These are phyloP conservation scores for Dictyostelium purpureum DNA, from an alignment of 78 protist genomes.

Conservation along the genomic window DNA sequence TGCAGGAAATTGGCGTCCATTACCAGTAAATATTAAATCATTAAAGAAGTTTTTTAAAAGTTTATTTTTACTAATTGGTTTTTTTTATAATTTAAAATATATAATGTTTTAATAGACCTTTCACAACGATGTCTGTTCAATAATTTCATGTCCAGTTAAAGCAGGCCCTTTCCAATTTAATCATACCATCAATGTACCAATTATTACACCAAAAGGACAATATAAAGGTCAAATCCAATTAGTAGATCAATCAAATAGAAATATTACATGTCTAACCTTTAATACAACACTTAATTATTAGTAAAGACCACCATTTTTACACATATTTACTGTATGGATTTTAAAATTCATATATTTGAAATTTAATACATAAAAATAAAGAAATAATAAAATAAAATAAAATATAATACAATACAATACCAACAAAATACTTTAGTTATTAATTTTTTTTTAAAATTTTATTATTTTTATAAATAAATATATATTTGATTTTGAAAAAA, in stretches of 20 bases:
- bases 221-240: slow-evolving; percentile 15
- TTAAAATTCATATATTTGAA: neutral
- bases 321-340: too few species aligned
- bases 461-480: neutral
- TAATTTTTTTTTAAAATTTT: neutral
- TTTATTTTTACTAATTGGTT: too few species aligned
- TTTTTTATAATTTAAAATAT: too few species aligned
- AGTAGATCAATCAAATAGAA: slow-evolving; percentile 21
- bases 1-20: slow-evolving; percentile 20
- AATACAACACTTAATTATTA: neutral
- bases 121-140: slow-evolving; percentile 4
- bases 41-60: too few species aligned
- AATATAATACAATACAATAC: too few species aligned
- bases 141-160: slow-evolving; percentile 22
- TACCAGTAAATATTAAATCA: too few species aligned
- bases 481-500: neutral
- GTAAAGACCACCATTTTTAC: too few species aligned
- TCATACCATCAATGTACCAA: slow-evolving; percentile 4
- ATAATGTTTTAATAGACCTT: too few species aligned
- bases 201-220: slow-evolving; percentile 39
- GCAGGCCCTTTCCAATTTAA: slow-evolving; percentile 34
- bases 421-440: neutral
- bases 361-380: neutral
- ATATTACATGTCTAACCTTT: slow-evolving; percentile 44
- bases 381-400: neutral